These are phyloP conservation scores for Ceratocystiopsis brevicomis DNA, from an alignment of 2,329 filamentous ascomycete species.

Conservation along the genomic window DNA sequence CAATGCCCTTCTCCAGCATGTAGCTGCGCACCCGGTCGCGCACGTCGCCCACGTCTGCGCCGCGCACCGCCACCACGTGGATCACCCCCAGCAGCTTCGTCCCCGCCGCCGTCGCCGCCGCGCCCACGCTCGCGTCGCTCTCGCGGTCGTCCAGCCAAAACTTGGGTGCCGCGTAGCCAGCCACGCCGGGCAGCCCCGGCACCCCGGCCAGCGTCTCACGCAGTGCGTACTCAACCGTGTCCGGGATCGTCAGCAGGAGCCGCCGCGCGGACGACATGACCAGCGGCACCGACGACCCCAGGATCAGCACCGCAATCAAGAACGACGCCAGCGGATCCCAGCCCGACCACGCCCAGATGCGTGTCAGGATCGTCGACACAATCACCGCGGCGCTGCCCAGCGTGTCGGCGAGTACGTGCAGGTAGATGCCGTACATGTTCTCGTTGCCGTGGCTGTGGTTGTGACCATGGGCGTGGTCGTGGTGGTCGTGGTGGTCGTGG, in stretches of 20 bases:
- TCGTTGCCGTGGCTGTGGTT: constrained; percentile 46
- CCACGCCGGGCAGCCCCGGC: constrained; percentile 63
- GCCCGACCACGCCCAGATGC: constrained; percentile 74
- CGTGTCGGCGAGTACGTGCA: constrained; percentile 88
- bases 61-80: constrained; percentile 59
- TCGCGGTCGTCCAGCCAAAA: constrained; percentile 73
- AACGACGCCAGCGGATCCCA: constrained; percentile 93
- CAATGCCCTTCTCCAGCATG: constrained; percentile 50
- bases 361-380: constrained; percentile 70
- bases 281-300: constrained; percentile 75
- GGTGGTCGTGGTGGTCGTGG: constrained; percentile 14
- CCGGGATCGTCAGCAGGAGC: constrained; percentile 67
- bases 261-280: constrained; percentile 70
- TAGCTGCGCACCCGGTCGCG: constrained; percentile 57
- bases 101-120: constrained; percentile 33
- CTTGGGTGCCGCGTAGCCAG: constrained; percentile 67
- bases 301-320: constrained; percentile 81
- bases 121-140: constrained; percentile 65
- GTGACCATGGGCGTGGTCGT: constrained; percentile 21
- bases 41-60: constrained; percentile 64
- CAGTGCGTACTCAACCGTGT: constrained; percentile 69
- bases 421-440: constrained; percentile 93
- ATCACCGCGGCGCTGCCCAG: constrained; percentile 90
- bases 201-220: constrained; percentile 75
- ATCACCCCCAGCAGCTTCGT: constrained; percentile 58